Evolutionary conservation across 2,329 filamentous ascomycete genomes (phyloP).

Genomic region (Basipetospora chlamydospora): DNA sequence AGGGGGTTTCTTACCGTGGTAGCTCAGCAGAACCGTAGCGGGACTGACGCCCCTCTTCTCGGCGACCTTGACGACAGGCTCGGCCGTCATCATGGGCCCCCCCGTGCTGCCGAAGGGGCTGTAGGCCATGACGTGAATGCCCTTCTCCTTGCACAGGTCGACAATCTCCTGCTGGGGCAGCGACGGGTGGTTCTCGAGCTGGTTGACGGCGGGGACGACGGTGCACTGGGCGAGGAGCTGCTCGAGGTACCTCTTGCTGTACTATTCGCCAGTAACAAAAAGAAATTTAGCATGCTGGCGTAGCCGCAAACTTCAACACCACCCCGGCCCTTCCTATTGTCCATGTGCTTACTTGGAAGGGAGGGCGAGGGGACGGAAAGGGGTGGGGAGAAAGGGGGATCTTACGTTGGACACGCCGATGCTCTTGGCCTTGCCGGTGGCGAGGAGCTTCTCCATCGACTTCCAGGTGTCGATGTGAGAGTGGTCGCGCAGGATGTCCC

Average conservation of each 20-base stretch:
- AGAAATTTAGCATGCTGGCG: no score
- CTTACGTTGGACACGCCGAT: slow-evolving; percentile 42
- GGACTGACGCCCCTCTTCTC: slow-evolving; percentile 47
- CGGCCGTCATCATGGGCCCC: slow-evolving; percentile 48
- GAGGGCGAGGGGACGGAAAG: not conserved
- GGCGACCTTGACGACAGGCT: slow-evolving; percentile 47
- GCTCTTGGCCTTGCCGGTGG: slow-evolving; percentile 39
- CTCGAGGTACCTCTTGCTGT: slow-evolving; percentile 40
- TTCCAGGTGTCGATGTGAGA: slow-evolving; percentile 67
- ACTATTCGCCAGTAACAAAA: no score
- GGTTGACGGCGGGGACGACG: slow-evolving; percentile 52
- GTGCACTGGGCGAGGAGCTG: slow-evolving; percentile 33
- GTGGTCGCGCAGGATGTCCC: slow-evolving; percentile 56
- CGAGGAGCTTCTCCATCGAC: slow-evolving; percentile 53
- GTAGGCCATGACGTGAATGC: slow-evolving; percentile 61
- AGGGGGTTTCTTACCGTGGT: slow-evolving; percentile 44
- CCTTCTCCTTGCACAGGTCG: slow-evolving; percentile 51
- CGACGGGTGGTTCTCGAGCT: slow-evolving; percentile 61
- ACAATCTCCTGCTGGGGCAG: slow-evolving; percentile 60
- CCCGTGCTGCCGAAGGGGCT: slow-evolving; percentile 50
- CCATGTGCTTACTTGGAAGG: slow-evolving; percentile 6
- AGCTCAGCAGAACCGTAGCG: slow-evolving; percentile 54
- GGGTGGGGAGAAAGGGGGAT: not conserved
- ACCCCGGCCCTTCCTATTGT: no score
- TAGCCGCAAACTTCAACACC: no score